Evolutionary conservation across 495 filamentous ascomycete species (phyloP), one percentile per base, ranked within the genome.

Genomic region (Penicilliopsis zonata): DNA sequence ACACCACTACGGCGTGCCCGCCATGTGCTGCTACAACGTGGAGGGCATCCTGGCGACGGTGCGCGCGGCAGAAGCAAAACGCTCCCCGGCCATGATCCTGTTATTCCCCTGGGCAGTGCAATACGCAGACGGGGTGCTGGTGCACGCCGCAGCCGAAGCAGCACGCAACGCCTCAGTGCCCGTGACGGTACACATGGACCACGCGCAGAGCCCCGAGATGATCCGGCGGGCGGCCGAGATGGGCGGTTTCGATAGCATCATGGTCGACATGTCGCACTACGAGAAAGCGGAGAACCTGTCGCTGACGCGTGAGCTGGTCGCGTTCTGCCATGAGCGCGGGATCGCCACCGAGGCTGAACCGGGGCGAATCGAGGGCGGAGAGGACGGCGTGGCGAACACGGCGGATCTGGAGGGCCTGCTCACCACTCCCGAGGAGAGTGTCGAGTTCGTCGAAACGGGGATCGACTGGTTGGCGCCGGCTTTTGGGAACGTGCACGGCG

Each of bases 21-120:
- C 72, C 38, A 80, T 84, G 72, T 84, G 78, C 61, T 80, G 73
- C 65, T 92, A 92, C 72, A 87, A 87, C 64, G 68, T 85, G 47
- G 82, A 87, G 62, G 76, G 75, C 44, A 80, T 87, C 53, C 70
- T 86, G 29, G 84, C 81, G 15, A 76, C 76, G 1, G 76, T 92
- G 34, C 73, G 69, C 42, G 84, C 82, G 3, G 84, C 83, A 34
- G 80, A 85, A 57, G 64, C 69, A 18, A 79, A 82, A 31, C 58
- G 61, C 33, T 82, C 80, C 0, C 80, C 84, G 0, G 74, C 79
- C 36, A 83, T 86, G 72, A 72, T 92, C 46, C 76, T 82, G 19
- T 77, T 92, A 52, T 88, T 92, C 61, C 84, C 84, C 33, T 92
- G 84, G 84, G 80, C 83, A 0, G 53, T 82, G 53, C 56, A 73